Percentiles rank a stretch among this genome's conserved stretches.
Evolutionary conservation across 2,329 filamentous ascomycete species (phyloP).

Genomic region (Xylariomycetidae sp.): DNA sequence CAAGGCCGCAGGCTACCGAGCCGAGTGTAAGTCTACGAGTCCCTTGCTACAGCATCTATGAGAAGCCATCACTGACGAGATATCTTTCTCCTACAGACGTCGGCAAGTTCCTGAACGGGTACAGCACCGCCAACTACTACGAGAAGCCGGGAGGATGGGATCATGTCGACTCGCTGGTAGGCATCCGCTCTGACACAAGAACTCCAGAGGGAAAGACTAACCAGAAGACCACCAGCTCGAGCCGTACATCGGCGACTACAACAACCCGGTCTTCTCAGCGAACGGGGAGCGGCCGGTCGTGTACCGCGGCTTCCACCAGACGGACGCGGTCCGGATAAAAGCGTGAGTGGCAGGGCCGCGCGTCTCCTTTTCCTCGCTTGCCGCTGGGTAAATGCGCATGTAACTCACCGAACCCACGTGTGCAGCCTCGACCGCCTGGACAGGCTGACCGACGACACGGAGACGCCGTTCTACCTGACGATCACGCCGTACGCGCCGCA

Average conservation of each 20-base stretch:
- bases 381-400: too few relatives aligned
- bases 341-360: slow-evolving; percentile 5
- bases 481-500: slow-evolving; percentile 5
- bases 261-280: slow-evolving; percentile 4
- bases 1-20: slow-evolving; percentile 9
- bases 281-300: slow-evolving; percentile 5
- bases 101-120: slow-evolving; percentile 10
- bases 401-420: too few relatives aligned
- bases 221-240: slow-evolving; percentile 2
- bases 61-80: not conserved
- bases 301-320: slow-evolving; percentile 8
- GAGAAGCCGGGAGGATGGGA: slow-evolving; percentile 6
- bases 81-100: slow-evolving; percentile 6
- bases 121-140: slow-evolving; percentile 4
- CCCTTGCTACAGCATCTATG: too few relatives aligned
- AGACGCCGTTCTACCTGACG: slow-evolving; percentile 7
- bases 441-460: not conserved
- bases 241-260: slow-evolving; percentile 5
- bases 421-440: slow-evolving; percentile 5
- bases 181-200: not conserved
- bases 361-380: too few relatives aligned
- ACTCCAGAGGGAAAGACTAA: not conserved
- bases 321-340: slow-evolving; percentile 5
- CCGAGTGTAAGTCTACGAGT: slow-evolving; percentile 6
- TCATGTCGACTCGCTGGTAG: slow-evolving; percentile 4